phyloP scores from a whole-genome alignment of 371 early-diverging fungal genomes.

The Coemansia linderi region DNA sequence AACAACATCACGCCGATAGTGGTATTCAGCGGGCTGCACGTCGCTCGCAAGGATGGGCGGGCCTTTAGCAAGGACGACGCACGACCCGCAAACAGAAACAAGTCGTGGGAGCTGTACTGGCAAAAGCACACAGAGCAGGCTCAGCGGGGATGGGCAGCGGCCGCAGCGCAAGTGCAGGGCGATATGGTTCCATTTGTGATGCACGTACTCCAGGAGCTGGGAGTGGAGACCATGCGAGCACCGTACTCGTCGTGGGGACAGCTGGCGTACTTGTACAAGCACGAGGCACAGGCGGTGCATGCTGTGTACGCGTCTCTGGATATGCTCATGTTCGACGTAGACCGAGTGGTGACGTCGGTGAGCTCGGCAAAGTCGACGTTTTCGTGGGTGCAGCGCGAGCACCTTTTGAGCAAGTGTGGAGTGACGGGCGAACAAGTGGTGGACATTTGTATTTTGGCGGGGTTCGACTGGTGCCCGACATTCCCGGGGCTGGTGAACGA shows the following conservation, averaged over 20 bases:
- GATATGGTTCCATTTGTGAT: slow-evolving; percentile 72
- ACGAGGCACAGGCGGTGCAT: slow-evolving; percentile 70
- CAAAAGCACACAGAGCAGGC: slow-evolving; percentile 67
- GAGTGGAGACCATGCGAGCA: slow-evolving; percentile 76
- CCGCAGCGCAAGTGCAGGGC: slow-evolving; percentile 61
- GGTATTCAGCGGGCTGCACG: slow-evolving; percentile 74
- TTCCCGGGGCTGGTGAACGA: slow-evolving; percentile 68
- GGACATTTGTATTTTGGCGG: slow-evolving; percentile 81
- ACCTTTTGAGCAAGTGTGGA: slow-evolving; percentile 65
- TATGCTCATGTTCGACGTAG: slow-evolving; percentile 77
- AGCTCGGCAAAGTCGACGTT: slow-evolving; percentile 64
- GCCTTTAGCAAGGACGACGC: slow-evolving; percentile 68
- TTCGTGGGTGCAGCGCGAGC: slow-evolving; percentile 67
- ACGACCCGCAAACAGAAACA: slow-evolving; percentile 64
- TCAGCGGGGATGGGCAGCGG: slow-evolving; percentile 60
- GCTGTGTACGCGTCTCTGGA: slow-evolving; percentile 75
- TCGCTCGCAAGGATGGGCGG: slow-evolving; percentile 69
- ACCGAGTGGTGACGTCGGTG: slow-evolving; percentile 67
- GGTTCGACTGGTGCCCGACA: slow-evolving; percentile 73
- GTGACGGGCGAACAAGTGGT: slow-evolving; percentile 75
- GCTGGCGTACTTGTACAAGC: slow-evolving; percentile 75
- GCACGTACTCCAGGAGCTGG: slow-evolving; percentile 65
- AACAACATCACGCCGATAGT: slow-evolving; percentile 72
- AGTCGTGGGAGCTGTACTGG: slow-evolving; percentile 75
- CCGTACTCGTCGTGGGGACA: slow-evolving; percentile 84